These are phyloP conservation scores for Noccaea bulbosa DNA, from an alignment of 345 rosid species.

Conservation along the genomic window DNA sequence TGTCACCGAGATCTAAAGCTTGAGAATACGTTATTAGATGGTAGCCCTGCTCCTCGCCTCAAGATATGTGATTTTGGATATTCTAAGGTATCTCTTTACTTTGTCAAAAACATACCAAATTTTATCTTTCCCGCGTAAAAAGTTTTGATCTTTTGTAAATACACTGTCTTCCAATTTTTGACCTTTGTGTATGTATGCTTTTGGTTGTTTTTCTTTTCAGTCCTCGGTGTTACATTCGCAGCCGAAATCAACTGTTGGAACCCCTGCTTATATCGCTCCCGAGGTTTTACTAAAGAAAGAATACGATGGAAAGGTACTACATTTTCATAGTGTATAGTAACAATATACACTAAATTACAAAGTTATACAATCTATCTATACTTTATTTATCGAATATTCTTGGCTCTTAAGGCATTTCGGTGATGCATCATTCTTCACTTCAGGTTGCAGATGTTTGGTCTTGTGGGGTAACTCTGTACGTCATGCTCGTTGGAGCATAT, in stretches of 20 bases:
- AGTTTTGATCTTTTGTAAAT: slow-evolving; percentile 7
- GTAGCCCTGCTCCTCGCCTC: slow-evolving; percentile 92
- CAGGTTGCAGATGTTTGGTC: slow-evolving; percentile 99
- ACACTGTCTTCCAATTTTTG: background rate
- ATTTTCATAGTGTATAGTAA: slow-evolving; percentile 21
- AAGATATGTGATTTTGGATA: slow-evolving; percentile 99
- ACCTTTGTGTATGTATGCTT: slow-evolving; percentile 7
- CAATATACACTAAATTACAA: background rate
- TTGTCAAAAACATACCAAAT: background rate
- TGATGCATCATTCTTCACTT: slow-evolving; percentile 9
- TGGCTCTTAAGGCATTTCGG: slow-evolving; percentile 1
- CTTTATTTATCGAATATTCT: background rate
- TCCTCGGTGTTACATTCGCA: slow-evolving; percentile 96
- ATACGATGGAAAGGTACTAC: slow-evolving; percentile 94
- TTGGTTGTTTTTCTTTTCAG: slow-evolving; percentile 47
- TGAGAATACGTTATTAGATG: slow-evolving; percentile 95
- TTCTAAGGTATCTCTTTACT: slow-evolving; percentile 68
- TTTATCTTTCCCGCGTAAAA: background rate
- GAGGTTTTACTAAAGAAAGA: slow-evolving; percentile 96
- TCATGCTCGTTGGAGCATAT: slow-evolving; percentile 97
- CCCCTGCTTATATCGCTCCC: slow-evolving; percentile 99
- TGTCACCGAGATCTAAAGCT: slow-evolving; percentile 96
- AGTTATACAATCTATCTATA: background rate
- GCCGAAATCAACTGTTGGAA: slow-evolving; percentile 97
- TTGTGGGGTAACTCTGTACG: slow-evolving; percentile 95